Base-by-base conservation (phyloP, 306 rosid species). In the Bauhinia variegata region DNA sequence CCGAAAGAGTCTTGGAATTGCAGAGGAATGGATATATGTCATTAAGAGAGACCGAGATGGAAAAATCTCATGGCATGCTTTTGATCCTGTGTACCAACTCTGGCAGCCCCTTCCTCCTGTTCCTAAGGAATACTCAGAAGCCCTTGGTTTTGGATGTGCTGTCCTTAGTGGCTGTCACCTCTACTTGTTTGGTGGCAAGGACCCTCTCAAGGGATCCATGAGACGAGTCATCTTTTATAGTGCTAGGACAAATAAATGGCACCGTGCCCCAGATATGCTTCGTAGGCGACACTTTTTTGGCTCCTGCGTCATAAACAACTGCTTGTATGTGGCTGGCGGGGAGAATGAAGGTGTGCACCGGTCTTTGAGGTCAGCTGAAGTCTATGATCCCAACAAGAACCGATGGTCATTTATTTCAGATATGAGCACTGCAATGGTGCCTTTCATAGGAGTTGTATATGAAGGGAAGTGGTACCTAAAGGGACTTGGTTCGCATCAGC, bases 101-200 rank as follows among this genome's bases (percentile, higher is more conserved):
- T 89, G 96, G 95, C 96, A 89, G 75, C 87, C 96, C 76, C 89
- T 89, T 43, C 96, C 96, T 68, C 96, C 96, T 43, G 77, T 89
- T 54, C 96, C 96, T 13, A 89, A 71, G 86, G 95, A 89, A 71
- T 89, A 89, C 71, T 89, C 95, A 19, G 96, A 81, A 85, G 91
- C 95, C 74, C 88, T 89, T 49, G 96, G 95, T 75, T 89, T 89
- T 79, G 96, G 96, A 60, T 87, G 96, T 79, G 96, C 96, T 62
- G 96, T 89, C 71, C 87, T 89, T 13, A 82, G 89, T 73, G 96
- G 96, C 57, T 89, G 91, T 62, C 95, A 87, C 79, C 85, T 89
- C 13, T 89, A 89, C 80, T 66, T 89, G 76, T 89, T 89, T 78
- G 96, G 96, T 60, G 95, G 96, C 53, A 89, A 87, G 72, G 95